A percentile compares a stretch with the other conserved stretches of the same genome.
phyloP scores from a whole-genome alignment of 768 basidiomycete genomes.

The Sarcodon aspratus region DNA sequence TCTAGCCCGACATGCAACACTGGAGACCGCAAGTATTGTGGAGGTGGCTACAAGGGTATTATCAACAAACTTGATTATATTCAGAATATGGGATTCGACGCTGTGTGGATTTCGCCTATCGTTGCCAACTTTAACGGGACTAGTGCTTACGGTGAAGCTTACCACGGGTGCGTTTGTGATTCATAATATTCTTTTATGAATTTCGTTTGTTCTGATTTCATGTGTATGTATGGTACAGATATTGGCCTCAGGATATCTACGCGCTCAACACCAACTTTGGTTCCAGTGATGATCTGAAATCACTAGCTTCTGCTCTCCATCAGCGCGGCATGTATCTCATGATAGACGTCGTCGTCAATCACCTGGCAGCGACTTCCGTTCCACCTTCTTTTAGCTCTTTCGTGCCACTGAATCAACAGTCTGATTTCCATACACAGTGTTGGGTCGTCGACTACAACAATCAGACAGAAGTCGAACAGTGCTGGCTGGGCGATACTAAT shows the following conservation, averaged over 20 bases:
- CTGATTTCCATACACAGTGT: constrained; percentile 28
- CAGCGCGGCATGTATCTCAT: constrained; percentile 45
- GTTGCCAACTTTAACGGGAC: constrained; percentile 35
- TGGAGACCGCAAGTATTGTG: constrained; percentile 37
- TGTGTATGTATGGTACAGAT: constrained; percentile 14
- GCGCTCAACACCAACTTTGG: constrained; percentile 44
- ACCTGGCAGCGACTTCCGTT: constrained; percentile 28
- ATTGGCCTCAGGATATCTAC: constrained; percentile 40
- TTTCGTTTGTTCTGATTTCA: not conserved
- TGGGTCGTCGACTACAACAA: constrained; percentile 31
- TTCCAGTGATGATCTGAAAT: constrained; percentile 34
- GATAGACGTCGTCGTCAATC: constrained; percentile 55
- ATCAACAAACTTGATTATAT: constrained; percentile 51
- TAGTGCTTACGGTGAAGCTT: constrained; percentile 42
- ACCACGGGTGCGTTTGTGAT: constrained; percentile 32
- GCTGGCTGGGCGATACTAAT: constrained; percentile 46
- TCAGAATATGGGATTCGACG: constrained; percentile 50
- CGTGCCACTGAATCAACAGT: constrained; percentile 22
- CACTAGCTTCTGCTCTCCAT: constrained; percentile 35
- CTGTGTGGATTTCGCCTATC: constrained; percentile 47
- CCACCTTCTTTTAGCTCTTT: constrained; percentile 11
- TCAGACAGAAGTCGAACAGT: constrained; percentile 39
- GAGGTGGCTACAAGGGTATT: constrained; percentile 44
- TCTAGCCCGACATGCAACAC: constrained; percentile 32
- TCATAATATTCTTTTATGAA: not conserved